phyloP scores from a whole-genome alignment of 1,284 basidiomycete genomes.

The Puccinia novopanici region DNA sequence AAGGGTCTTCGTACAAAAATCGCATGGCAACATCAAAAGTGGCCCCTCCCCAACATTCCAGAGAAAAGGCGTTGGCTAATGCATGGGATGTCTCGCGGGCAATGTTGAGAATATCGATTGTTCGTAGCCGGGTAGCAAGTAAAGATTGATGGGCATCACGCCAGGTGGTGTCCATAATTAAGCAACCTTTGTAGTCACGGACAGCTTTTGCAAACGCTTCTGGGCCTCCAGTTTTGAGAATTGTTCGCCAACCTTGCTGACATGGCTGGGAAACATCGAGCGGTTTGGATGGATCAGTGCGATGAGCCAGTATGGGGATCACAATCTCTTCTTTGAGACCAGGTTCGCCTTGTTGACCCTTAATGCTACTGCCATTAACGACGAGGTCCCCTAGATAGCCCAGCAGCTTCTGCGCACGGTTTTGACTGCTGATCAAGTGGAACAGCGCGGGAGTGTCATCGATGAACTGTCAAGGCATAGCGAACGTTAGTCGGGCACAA shows the following conservation, averaged over 20 bases:
- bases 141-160: slow-evolving; percentile 98
- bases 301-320: slow-evolving; percentile 78
- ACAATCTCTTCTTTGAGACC: slow-evolving; percentile 87
- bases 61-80: slow-evolving; percentile 88
- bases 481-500: slow-evolving; percentile 8
- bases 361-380: slow-evolving; percentile 97
- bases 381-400: slow-evolving; percentile 96
- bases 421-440: slow-evolving; percentile 95
- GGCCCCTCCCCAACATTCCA: slow-evolving; percentile 99
- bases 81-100: slow-evolving; percentile 96
- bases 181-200: slow-evolving; percentile 86
- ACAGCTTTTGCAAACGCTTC: slow-evolving; percentile 99
- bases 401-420: slow-evolving; percentile 95
- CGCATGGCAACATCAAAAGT: slow-evolving; percentile 99
- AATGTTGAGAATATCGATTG: slow-evolving; percentile 97
- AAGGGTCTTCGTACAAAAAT: slow-evolving; percentile 99
- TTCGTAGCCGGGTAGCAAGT: slow-evolving; percentile 92
- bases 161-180: slow-evolving; percentile 87
- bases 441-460: slow-evolving; percentile 98
- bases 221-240: slow-evolving; percentile 95
- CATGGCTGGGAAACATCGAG: slow-evolving; percentile 82
- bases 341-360: slow-evolving; percentile 81
- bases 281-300: slow-evolving; percentile 70
- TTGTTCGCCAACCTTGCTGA: slow-evolving; percentile 92
- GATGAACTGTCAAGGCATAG: slow-evolving; percentile 71